Conservation (phyloP, 805 yeast genomes). For the Kazachstania bromeliacearum region DNA sequence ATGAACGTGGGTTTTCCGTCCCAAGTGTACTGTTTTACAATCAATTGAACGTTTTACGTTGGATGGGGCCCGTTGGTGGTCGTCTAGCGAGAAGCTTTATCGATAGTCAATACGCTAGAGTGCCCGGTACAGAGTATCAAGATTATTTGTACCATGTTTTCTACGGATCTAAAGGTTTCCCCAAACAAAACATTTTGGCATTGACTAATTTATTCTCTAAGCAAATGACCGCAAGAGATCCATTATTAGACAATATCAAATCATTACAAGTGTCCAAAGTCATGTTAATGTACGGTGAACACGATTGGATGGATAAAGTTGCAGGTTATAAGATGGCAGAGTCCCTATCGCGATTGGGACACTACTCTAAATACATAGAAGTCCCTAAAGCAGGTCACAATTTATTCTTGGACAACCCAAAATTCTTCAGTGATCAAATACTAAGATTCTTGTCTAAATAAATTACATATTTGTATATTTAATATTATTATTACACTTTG, state of each 20-base stretch:
- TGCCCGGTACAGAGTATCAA: constrained; percentile 20
- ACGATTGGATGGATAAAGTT: constrained; percentile 61
- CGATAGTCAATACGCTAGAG: constrained; percentile 22
- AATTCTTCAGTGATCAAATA: constrained; percentile 42
- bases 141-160: constrained; percentile 18
- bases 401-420: constrained; percentile 57
- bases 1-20: constrained; percentile 20
- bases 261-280: constrained; percentile 31
- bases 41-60: constrained; percentile 41
- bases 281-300: constrained; percentile 50
- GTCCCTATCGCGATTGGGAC: constrained; percentile 8
- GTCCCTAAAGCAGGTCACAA: constrained; percentile 61
- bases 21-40: constrained; percentile 27
- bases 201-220: constrained; percentile 26
- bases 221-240: constrained; percentile 48
- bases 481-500: no score
- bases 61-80: constrained; percentile 36
- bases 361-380: constrained; percentile 11
- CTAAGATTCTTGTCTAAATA: constrained; percentile 17
- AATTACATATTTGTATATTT: neutral
- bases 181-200: constrained; percentile 15
- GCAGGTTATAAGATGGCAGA: constrained; percentile 35
- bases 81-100: constrained; percentile 29
- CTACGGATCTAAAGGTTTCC: constrained; percentile 11
- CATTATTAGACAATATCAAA: constrained; percentile 49